A percentile compares a stretch with the other conserved stretches of the same genome.
These are phyloP conservation scores for Camelina laxa DNA, from an alignment of 345 rosid genomes.

Conservation along the genomic window DNA sequence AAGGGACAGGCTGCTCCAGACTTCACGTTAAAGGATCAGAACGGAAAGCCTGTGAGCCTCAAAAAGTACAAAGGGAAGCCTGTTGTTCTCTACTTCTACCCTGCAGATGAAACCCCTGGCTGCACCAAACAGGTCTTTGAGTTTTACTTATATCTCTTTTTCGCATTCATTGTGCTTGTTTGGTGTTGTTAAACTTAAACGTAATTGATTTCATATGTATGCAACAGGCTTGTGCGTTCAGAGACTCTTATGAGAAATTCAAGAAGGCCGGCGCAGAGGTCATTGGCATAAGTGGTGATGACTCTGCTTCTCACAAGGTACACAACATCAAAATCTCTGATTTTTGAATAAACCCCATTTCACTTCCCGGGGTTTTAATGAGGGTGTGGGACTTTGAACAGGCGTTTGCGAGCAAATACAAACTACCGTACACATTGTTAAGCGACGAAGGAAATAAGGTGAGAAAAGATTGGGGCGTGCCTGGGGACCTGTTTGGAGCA, in stretches of 20 bases:
- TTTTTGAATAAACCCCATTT: background rate
- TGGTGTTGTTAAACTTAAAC: background rate
- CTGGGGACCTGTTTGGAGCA: slow-evolving; percentile 82
- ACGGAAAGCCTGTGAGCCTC: slow-evolving; percentile 77
- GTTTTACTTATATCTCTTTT: background rate
- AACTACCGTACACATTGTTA: slow-evolving; percentile 80
- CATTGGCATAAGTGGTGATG: slow-evolving; percentile 90
- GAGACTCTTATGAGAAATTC: slow-evolving; percentile 95
- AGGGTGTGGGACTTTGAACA: slow-evolving; percentile 9
- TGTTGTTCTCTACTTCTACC: slow-evolving; percentile 88
- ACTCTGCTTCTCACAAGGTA: slow-evolving; percentile 89
- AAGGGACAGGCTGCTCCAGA: slow-evolving; percentile 80
- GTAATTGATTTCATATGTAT: slow-evolving; percentile 7
- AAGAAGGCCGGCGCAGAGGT: slow-evolving; percentile 98
- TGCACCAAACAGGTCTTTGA: slow-evolving; percentile 87
- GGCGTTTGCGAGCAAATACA: slow-evolving; percentile 85
- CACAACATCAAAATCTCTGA: background rate
- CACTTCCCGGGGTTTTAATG: background rate
- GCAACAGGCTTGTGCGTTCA: slow-evolving; percentile 80
- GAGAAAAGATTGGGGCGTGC: slow-evolving; percentile 96
- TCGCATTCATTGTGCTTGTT: background rate
- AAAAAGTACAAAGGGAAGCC: slow-evolving; percentile 95
- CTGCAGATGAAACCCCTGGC: slow-evolving; percentile 95
- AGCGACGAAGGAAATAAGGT: slow-evolving; percentile 90
- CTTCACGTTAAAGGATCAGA: slow-evolving; percentile 88